Conservation (phyloP, 1,284 basidiomycete species). For the Microbotryum silenes-acaulis region DNA sequence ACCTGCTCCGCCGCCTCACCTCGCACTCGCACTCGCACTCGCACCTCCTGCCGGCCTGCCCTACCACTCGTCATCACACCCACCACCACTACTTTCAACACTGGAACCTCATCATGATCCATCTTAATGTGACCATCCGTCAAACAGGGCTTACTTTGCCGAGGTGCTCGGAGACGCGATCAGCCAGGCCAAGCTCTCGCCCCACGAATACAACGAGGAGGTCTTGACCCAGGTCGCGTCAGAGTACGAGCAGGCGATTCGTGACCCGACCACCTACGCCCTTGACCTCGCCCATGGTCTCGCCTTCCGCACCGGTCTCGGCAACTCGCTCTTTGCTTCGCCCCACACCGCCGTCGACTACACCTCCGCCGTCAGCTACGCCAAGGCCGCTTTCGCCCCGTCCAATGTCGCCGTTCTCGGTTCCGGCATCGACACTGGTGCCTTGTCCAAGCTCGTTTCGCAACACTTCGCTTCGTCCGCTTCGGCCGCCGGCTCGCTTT, state of each 20-base stretch:
- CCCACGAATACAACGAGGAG: slow-evolving; percentile 78
- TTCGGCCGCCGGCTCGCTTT: slow-evolving; percentile 42
- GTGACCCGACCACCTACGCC: slow-evolving; percentile 57
- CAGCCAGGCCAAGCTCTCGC: slow-evolving; percentile 70
- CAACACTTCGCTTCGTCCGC: slow-evolving; percentile 52
- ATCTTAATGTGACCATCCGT: background rate
- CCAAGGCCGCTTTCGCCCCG: slow-evolving; percentile 57
- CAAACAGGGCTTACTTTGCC: slow-evolving; percentile 68
- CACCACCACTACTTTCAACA: background rate
- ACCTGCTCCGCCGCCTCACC: too few relatives aligned
- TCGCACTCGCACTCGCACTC: too few relatives aligned
- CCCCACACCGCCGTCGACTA: slow-evolving; percentile 58
- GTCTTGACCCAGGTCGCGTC: slow-evolving; percentile 66
- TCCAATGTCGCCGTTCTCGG: slow-evolving; percentile 77
- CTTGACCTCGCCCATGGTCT: slow-evolving; percentile 75
- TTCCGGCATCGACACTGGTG: slow-evolving; percentile 67
- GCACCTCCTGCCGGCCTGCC: background rate
- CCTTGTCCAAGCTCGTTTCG: slow-evolving; percentile 63
- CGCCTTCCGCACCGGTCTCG: slow-evolving; percentile 85
- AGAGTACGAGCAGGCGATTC: slow-evolving; percentile 59
- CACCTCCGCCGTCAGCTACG: slow-evolving; percentile 59
- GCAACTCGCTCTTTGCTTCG: slow-evolving; percentile 73
- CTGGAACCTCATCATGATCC: background rate
- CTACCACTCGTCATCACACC: background rate
- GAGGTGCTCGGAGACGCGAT: slow-evolving; percentile 75